Evolutionary conservation across 352 stramenopile species (phyloP).

Genomic region (Phytophthora aleatoria): DNA sequence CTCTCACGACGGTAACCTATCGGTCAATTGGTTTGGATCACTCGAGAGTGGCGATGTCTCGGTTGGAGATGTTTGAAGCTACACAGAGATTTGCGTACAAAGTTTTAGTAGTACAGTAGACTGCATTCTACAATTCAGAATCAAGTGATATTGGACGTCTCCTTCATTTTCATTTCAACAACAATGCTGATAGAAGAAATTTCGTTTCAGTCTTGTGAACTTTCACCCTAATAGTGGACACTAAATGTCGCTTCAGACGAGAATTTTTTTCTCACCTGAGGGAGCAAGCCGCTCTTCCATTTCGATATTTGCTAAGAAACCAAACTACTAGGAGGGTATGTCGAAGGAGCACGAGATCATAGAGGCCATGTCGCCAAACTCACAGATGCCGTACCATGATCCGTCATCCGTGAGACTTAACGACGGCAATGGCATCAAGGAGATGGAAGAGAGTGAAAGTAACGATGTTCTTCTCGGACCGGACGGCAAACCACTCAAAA

Average conservation of each 20-base stretch:
- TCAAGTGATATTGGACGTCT: no score
- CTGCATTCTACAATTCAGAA: no score
- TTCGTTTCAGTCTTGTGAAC: no score
- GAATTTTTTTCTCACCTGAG: background rate
- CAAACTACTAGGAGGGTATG: background rate
- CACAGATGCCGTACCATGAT: slow-evolving; percentile 15
- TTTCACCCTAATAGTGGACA: background rate
- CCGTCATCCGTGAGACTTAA: slow-evolving; percentile 21
- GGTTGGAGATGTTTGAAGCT: background rate
- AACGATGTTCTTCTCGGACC: slow-evolving; percentile 4
- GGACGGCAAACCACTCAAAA: slow-evolving; percentile 29
- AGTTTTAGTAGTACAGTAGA: no score
- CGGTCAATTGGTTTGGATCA: background rate
- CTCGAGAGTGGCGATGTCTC: background rate
- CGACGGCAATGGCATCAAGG: slow-evolving; percentile 6
- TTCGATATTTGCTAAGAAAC: background rate
- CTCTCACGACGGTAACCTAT: background rate
- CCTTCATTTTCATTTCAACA: background rate
- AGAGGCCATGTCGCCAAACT: slow-evolving; percentile 14
- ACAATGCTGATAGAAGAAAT: background rate
- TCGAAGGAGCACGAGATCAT: slow-evolving; percentile 12
- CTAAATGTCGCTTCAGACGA: background rate
- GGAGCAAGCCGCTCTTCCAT: background rate
- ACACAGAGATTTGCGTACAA: no score
- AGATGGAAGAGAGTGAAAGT: slow-evolving; percentile 13